A percentile compares a stretch with the other conserved stretches of the same genome.
Evolutionary conservation across 2,329 filamentous ascomycete genomes (phyloP).

Genomic region (Trichoderma asperellum): DNA sequence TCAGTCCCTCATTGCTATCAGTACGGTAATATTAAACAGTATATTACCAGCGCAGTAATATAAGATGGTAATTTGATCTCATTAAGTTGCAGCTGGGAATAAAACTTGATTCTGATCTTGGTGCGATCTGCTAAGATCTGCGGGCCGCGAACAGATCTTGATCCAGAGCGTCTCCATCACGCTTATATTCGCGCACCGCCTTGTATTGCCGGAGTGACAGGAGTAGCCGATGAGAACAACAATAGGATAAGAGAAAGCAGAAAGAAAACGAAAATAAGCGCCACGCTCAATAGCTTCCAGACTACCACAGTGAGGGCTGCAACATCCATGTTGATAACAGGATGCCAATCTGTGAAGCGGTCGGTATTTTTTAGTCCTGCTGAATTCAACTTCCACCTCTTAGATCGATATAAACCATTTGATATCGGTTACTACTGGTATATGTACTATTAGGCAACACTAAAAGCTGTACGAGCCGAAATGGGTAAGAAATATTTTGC

Average conservation of each 20-base stretch:
- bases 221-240: background rate
- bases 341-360: background rate
- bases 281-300: background rate
- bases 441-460: background rate
- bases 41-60: background rate
- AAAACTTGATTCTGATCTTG: background rate
- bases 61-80: background rate
- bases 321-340: background rate
- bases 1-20: background rate
- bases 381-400: too few relatives aligned
- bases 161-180: background rate
- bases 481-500: background rate
- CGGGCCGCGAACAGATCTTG: background rate
- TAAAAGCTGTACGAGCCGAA: background rate
- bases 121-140: background rate
- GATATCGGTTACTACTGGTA: background rate
- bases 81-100: background rate
- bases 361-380: background rate
- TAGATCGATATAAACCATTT: background rate
- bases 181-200: background rate
- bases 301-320: background rate
- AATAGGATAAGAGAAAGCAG: background rate
- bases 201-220: background rate
- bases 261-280: background rate
- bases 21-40: background rate